Conservation (phyloP, 768 basidiomycete genomes). For the Boletellus emodensis region DNA sequence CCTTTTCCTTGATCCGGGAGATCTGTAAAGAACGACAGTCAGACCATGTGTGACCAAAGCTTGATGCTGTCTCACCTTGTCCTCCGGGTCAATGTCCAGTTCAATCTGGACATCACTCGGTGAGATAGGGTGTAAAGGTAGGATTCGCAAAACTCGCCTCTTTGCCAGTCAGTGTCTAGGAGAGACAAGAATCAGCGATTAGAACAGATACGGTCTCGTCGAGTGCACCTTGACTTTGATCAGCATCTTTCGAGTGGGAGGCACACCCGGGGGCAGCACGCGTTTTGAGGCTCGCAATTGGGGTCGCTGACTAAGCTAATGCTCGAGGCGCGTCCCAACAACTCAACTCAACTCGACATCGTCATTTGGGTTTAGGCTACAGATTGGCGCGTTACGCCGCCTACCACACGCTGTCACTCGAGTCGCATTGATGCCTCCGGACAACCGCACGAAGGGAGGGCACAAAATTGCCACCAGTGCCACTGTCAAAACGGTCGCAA, state of each 20-base stretch:
- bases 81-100: slow-evolving; percentile 88
- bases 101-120: slow-evolving; percentile 61
- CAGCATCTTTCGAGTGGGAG: slow-evolving; percentile 15
- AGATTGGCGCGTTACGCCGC: too few relatives aligned
- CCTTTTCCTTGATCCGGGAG: slow-evolving; percentile 91
- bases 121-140: slow-evolving; percentile 1
- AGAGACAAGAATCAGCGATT: background rate
- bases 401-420: too few relatives aligned
- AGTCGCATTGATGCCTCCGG: too few relatives aligned
- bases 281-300: background rate
- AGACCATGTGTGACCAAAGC: background rate
- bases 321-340: too few relatives aligned
- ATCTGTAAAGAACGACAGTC: slow-evolving; percentile 49
- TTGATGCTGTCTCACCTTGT: slow-evolving; percentile 53
- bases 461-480: too few relatives aligned
- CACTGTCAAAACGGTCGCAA: too few relatives aligned
- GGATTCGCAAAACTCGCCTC: slow-evolving; percentile 54
- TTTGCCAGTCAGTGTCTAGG: slow-evolving; percentile 92
- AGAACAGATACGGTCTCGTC: background rate
- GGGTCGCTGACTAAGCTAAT: slow-evolving; percentile 1
- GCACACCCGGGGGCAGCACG: background rate
- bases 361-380: background rate
- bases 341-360: background rate
- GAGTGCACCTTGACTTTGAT: slow-evolving; percentile 24
- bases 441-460: too few relatives aligned